These are phyloP conservation scores for Neoboletus magnificus DNA, from an alignment of 768 basidiomycete genomes.

Conservation along the genomic window DNA sequence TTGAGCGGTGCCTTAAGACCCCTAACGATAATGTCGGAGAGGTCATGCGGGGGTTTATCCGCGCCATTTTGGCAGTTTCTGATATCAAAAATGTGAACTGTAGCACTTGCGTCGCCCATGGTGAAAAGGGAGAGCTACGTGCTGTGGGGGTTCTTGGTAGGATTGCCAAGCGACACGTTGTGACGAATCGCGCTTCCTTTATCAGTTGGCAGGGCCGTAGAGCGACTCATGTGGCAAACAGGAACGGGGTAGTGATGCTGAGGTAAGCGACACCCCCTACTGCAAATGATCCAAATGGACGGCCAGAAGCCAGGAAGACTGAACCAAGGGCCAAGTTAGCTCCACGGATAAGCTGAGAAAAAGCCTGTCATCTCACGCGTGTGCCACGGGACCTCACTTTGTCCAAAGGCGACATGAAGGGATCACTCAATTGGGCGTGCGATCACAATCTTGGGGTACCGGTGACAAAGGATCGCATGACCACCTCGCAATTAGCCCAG, in stretches of 20 bases:
- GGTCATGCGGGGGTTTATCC: slow-evolving; percentile 24
- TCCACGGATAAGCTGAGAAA: neutral
- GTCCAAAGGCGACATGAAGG: neutral
- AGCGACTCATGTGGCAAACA: neutral
- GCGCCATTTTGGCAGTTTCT: slow-evolving; percentile 11
- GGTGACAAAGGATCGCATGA: neutral
- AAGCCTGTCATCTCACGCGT: neutral
- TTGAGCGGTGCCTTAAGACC: slow-evolving; percentile 56
- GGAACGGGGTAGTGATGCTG: neutral
- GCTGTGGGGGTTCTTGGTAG: neutral
- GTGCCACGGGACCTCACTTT: neutral
- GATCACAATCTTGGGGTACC: neutral
- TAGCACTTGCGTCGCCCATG: slow-evolving; percentile 22
- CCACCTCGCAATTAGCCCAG: neutral
- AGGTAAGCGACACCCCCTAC: slow-evolving; percentile 13
- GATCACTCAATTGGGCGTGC: neutral
- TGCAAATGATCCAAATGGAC: neutral
- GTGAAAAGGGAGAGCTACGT: neutral
- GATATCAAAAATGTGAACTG: slow-evolving; percentile 22
- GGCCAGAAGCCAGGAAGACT: neutral
- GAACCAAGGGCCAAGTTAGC: neutral
- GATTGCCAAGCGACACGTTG: neutral
- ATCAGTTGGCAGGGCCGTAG: neutral
- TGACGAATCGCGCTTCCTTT: neutral
- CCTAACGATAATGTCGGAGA: slow-evolving; percentile 45